Evolutionary conservation across 495 filamentous ascomycete genomes (phyloP), one percentile per base, ranked within the genome.

Genomic region (Stereocaulon alpinum): DNA sequence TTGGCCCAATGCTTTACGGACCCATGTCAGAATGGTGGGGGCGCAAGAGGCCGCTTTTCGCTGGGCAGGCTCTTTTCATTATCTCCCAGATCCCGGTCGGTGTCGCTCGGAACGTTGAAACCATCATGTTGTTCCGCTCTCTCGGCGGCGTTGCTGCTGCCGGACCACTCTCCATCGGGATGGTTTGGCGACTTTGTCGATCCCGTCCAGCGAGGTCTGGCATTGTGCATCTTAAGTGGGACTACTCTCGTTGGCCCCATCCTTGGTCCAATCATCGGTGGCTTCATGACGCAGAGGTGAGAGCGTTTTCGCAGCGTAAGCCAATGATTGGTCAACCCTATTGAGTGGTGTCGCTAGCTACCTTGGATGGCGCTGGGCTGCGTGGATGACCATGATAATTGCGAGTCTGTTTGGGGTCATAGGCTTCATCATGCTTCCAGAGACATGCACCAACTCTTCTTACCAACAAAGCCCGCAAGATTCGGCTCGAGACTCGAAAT

Each of bases 401-500:
- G 56, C 17, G 71, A 71, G 43, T 12, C 41, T 71, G 17, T 65
- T 75, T 24, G 77, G 81, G 56, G 79, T 72, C 22, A 43, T 80
- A 20, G 71, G 75, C 20, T 70, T 77, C 15, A 65, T 85, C 40
- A 69, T 80, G 50, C 72, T 83, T 15, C 78, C 78, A 1, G 86
- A 89, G 68, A 1, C 84, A 82, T 57, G 69, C 70, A 0, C 76
- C 82, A 7, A 72, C 77, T 6, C 73, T 88, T 40, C 72, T 87
- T 1, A 72, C 81, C 62, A 64, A 69, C 48, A 76, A 76, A 41
- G 86, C 86, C 1, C 74, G 73, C 17, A 73, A 75, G 43, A 68
- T 87, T 9, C 79, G 85, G 15, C 70, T 70, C 18, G 73, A 80
- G 49, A 86, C 84, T n/a, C 72, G 77, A 41, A 86, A 88, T 66